These are phyloP conservation scores for Trichocomaceae sp. DNA, from an alignment of 2,329 filamentous ascomycete species.

Conservation along the genomic window DNA sequence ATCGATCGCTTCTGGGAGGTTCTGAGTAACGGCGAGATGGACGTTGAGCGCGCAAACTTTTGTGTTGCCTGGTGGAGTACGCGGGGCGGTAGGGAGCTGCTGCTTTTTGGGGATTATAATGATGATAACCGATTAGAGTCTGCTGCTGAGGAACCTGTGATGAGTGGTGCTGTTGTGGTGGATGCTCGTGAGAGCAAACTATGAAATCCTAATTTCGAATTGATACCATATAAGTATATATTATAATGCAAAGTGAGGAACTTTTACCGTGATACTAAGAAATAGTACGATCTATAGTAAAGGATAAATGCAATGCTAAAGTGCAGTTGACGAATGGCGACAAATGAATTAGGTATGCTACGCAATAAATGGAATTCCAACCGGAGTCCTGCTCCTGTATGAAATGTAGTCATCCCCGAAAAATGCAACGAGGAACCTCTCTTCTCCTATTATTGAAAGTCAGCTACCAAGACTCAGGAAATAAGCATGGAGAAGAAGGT, in stretches of 20 bases:
- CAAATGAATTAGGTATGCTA: constrained; percentile 19
- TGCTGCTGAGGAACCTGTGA: constrained; percentile 46
- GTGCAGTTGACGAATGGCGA: too few relatives aligned
- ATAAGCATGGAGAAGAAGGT: background rate
- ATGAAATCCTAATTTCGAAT: constrained; percentile 20
- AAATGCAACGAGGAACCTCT: constrained; percentile 68
- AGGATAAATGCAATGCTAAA: too few relatives aligned
- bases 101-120: constrained; percentile 43
- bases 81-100: constrained; percentile 52
- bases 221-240: too few relatives aligned
- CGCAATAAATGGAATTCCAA: constrained; percentile 72
- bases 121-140: constrained; percentile 28
- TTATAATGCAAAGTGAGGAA: background rate
- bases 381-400: constrained; percentile 65
- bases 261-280: too few relatives aligned
- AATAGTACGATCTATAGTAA: background rate
- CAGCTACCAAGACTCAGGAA: background rate
- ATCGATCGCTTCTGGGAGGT: constrained; percentile 72
- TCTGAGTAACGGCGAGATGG: constrained; percentile 75
- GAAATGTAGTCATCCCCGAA: constrained; percentile 75
- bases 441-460: constrained; percentile 56
- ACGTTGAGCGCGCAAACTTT: constrained; percentile 71
- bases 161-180: constrained; percentile 49
- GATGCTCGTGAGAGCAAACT: constrained; percentile 42
- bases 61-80: constrained; percentile 84